Conservation (phyloP, 257 asterid species). For the Solanum rostratum region DNA sequence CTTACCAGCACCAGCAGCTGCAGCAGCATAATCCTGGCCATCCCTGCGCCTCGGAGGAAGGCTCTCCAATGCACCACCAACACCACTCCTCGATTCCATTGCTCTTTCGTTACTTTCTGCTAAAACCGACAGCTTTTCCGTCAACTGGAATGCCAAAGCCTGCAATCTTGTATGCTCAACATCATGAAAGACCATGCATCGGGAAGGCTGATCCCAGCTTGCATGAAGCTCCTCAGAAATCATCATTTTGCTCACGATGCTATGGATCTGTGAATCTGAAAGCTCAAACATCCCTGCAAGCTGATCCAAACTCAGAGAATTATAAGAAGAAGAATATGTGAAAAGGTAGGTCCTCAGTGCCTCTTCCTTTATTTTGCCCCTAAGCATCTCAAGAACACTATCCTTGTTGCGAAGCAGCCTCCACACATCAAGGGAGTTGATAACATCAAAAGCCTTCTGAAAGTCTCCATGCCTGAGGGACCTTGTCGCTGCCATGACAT, state of each 20-base stretch:
- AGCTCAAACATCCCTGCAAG: constrained; percentile 76
- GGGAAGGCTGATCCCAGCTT: constrained; percentile 89
- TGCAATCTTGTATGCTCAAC: constrained; percentile 74
- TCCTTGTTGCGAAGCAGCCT: constrained; percentile 64
- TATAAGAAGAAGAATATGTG: constrained; percentile 65
- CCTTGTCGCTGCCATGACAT: constrained; percentile 88
- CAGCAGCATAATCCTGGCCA: constrained; percentile 71
- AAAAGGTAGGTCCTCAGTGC: constrained; percentile 83
- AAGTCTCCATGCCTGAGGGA: constrained; percentile 80
- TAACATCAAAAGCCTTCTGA: constrained; percentile 51
- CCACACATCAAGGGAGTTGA: constrained; percentile 80
- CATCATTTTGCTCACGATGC: constrained; percentile 81
- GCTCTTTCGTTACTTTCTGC: constrained; percentile 92
- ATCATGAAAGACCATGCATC: constrained; percentile 75
- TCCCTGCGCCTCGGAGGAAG: constrained; percentile 77
- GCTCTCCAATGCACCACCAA: constrained; percentile 83
- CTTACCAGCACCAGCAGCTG: constrained; percentile 40
- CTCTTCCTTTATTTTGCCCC: constrained; percentile 80
- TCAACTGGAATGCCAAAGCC: constrained; percentile 65
- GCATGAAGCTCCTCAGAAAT: constrained; percentile 87
- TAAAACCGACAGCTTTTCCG: constrained; percentile 63
- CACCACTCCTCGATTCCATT: constrained; percentile 59
- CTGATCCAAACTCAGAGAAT: constrained; percentile 67
- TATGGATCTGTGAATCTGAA: constrained; percentile 50
- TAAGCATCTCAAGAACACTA: constrained; percentile 62